Conservation (phyloP, 176 grass and related monocot genomes). For the Puccinellia tenuiflora region DNA sequence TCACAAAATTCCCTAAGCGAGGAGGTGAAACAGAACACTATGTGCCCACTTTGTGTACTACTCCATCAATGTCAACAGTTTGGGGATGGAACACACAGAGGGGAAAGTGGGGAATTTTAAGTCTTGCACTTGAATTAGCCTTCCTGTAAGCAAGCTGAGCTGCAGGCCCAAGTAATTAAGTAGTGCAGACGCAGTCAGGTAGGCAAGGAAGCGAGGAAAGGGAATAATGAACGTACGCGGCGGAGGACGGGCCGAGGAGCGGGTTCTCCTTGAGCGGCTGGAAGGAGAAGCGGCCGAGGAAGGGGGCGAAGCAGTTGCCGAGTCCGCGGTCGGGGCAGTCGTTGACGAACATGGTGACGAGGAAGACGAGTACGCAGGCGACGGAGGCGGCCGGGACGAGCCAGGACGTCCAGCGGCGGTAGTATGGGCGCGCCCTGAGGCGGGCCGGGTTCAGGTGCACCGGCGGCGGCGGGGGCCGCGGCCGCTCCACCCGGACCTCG, state of each 20-base stretch:
- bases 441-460: too few species aligned
- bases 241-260: conserved; percentile 75
- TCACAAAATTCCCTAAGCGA: neutral
- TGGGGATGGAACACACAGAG: neutral
- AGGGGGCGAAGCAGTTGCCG: conserved; percentile 38
- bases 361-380: conserved; percentile 53
- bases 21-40: neutral
- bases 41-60: neutral
- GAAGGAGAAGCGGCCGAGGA: conserved; percentile 78
- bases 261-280: conserved; percentile 81
- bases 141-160: neutral
- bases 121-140: neutral
- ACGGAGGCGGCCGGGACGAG: conserved; percentile 44
- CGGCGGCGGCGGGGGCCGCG: neutral
- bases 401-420: conserved; percentile 58
- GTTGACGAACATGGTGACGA: conserved; percentile 81
- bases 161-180: neutral
- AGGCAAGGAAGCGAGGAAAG: neutral
- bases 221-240: conserved; percentile 34
- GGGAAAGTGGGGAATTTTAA: neutral
- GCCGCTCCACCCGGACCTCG: conserved; percentile 23
- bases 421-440: conserved; percentile 37
- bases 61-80: neutral
- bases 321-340: conserved; percentile 50
- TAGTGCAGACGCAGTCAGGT: too few species aligned